Evolutionary conservation across 345 rosid genomes (phyloP), one percentile per base, ranked within the genome.

Genomic region (Schrenkiella parvula): DNA sequence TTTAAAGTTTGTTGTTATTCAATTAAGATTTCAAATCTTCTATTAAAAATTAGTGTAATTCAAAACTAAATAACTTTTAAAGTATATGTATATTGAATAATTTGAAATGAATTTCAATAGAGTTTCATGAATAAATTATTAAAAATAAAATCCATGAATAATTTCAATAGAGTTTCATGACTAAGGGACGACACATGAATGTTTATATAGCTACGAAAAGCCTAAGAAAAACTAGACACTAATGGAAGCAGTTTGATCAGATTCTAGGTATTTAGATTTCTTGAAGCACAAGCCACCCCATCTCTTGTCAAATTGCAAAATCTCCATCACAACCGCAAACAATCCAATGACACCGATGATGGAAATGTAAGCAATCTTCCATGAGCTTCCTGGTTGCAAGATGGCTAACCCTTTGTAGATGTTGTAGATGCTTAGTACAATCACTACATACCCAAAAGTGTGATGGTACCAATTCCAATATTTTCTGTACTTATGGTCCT

Each of bases 391-490:
- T 0, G 86, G 86, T 53, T 80, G 66, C 64, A 92, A 72, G 6
- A 82, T 72, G 14, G 83, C 82, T 14, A 92, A 71, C 1, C 98
- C 98, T 50, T 88, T 71, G 68, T 78, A 84, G 71, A 92, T 79
- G 47, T 92, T 89, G 53, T 60, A 12, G 41, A 92, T 72, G 84
- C 87, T 84, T 46, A 89, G 59, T 37, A 37, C 9, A 48, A 89
- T 74, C 79, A 80, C 82, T 0, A 86, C 18, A 51, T 92, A 89
- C 2, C 96, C 96, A 1, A 86, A 47, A 4, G 74, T 26, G 63
- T 86, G 88, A 70, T 92, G 96, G 74, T 92, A 90, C 57, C 87
- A 72, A 73, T 90, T 92, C 98, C 96, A 92, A 46, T 84, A 88
- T 10, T 78, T 5, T 73, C 91, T 84, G 80, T 74, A 86, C 52